Evolutionary conservation across 768 basidiomycete species (phyloP), one percentile per base, ranked within the genome.

Genomic region (Exsudoporus frostii): DNA sequence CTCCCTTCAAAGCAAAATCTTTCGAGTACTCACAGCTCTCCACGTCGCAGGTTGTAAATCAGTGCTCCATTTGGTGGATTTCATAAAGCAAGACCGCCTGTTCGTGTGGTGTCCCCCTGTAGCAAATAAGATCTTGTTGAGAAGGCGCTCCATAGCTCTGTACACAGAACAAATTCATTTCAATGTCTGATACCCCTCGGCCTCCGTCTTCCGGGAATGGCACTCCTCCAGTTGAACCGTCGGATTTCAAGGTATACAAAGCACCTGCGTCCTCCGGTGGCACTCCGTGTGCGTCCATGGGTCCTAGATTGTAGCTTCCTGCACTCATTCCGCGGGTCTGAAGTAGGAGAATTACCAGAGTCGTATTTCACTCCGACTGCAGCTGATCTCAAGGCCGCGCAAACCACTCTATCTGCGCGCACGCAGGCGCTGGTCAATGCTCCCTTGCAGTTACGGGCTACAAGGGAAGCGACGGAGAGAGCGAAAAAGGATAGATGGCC

Each of bases 351-450:
- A 17, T 68, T 90, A 13, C 82, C 90, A 3, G 90, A 92, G 58
- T 79, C 82, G 3, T 90, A 86, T 66, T 91, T 91, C 63, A 79
- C 76, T 7, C 88, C 86, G 3, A 90, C 85, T 11, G 59, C 81
- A 15, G 77, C 84, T 7, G 91, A 93, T 64, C 71, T 93, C 53
- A 82, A 79, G 62, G 79, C 78, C 3, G 83, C 85, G 5, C 90
- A 90, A 66, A 73, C 77, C 3, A 76, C 79, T 19, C 73, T 92
- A 40, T 68, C 76, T 9, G 82, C 85, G 5, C 79, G 86, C 1
- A 81, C 82, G 2, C 78, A 82, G 33, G 75, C 84, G 1, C 72
- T 93, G 14, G 72, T 71, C 15, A 81, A 92, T 66, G 86, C 87
- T 0, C 91, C 91, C 4, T 71, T 93, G 7, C 82, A 82, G 61